Base-by-base conservation (phyloP, 345 rosid species). In the Heritiera fomes region DNA sequence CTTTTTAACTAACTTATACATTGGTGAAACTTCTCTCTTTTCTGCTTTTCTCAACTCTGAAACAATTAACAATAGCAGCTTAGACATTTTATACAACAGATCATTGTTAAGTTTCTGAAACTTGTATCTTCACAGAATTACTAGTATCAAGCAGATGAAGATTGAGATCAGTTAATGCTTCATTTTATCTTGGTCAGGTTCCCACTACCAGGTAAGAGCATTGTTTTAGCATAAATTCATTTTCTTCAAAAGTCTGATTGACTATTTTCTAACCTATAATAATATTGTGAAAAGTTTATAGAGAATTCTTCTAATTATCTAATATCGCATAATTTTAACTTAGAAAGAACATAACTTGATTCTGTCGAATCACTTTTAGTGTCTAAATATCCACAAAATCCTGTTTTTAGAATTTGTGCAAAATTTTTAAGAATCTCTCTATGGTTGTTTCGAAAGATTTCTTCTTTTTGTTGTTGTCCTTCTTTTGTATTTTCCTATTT, bases 111-210 rank as follows among this genome's bases (percentile, higher is more conserved):
- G 15, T 41, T 23, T 59, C 38, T 41, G 38, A 80, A 53, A 55
- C 62, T 75, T 80, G 38, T 77, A 23, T 75, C 50, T 65, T 74
- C 52, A 15, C 86, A 86, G 92, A 79, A 79, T 89, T 46, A 77
- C 79, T 40, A 61, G 68, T 75, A 78, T 88, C 63, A 80, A 75
- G 76, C 79, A 78, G 77, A 58, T 41, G 15, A 82, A 76, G 69
- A 80, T 47, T 23, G 81, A 83, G 45, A 79, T 50, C 52, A 52
- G 70, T 63, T 83, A 61, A 80, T 65, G 77, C 61, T 73, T 71
- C 20, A 11, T 23, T n/a, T 18, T 32, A 52, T 41, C 69, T 1
- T 38, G 32, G 47, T 20, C 6, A 3, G 56, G 46, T 75, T 50
- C 77, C 81, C 53, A 49, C 70, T 71, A 23, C 72, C 71, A 64